Base-by-base conservation (phyloP, 2,329 filamentous ascomycete species). In the Sphaerulina musiva region DNA sequence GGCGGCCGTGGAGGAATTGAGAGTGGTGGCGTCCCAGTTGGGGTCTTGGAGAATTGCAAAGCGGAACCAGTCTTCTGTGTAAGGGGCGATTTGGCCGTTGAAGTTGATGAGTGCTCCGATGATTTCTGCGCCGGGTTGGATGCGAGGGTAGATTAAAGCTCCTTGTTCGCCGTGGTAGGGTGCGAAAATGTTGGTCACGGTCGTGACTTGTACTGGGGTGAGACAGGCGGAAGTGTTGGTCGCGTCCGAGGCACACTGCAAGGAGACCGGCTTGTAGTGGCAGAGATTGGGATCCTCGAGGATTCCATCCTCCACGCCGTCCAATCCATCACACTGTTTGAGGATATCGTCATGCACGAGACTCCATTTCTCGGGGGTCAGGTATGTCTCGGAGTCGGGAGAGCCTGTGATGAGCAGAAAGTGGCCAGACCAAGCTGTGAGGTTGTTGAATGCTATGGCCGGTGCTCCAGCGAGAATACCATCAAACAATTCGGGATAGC, bases 21-120 rank as follows among this genome's bases (percentile, higher is more conserved):
- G 57, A 0, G 58, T 69, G 0, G 60, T 56, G 0, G 74, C 66
- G 48, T 74, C 65, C 73, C 73, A 77, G 52, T 47, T 64, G 0
- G 73, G 66, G 56, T 76, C 68, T 50, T 74, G 73, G 64, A 75
- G 74, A 48, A 79, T 67, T 6, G 69, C 76, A 58, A 78, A 78
- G 32, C 69, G 70, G 65, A 73, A 74, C 76, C 75, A 79, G 59
- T 77, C 75, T 7, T 59, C 59, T 1, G 72, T 73, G 61, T 75
- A 76, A 0, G 59, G 46, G 60, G 75, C 78, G 1, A 73, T 69
- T 3, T 52, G 31, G 44, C 74, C 74, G 46, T 62, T 68, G 56
- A 74, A 73, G 12, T 74, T 57, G 11, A 66, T 57, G 1, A 50
- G 51, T 1, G 68, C 61, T 2, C 70, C 72, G 1, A 61, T 43